A percentile compares a stretch with the other conserved stretches of the same genome.
Evolutionary conservation across 176 grass and related monocot species (phyloP).

Genomic region (Rhipidocladum racemiflorum): DNA sequence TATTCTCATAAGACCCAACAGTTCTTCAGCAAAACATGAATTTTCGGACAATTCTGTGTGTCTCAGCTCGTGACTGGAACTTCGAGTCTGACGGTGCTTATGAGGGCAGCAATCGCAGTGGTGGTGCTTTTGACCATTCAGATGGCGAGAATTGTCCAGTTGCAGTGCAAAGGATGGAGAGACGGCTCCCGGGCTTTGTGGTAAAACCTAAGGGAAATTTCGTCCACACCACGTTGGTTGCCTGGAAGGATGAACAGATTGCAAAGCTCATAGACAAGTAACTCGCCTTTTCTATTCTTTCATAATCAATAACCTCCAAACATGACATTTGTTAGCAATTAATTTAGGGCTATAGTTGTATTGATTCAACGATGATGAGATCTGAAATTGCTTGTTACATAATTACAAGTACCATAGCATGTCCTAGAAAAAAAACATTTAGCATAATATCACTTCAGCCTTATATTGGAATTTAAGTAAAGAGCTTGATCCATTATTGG

Average conservation of each 20-base stretch:
- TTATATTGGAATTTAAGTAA: conserved; percentile 16
- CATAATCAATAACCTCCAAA: background rate
- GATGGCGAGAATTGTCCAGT: conserved; percentile 28
- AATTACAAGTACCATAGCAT: conserved; percentile 5
- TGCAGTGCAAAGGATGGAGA: conserved; percentile 27
- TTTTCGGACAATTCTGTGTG: conserved; percentile 8
- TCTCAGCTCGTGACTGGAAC: conserved; percentile 45
- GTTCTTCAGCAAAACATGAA: conserved; percentile 20
- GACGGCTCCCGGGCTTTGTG: conserved; percentile 9
- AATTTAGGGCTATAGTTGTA: background rate
- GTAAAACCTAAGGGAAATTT: conserved; percentile 27
- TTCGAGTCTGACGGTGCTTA: conserved; percentile 39
- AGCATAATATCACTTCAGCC: conserved; percentile 2
- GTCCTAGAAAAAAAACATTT: background rate
- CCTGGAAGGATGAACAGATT: conserved; percentile 64
- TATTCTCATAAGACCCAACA: conserved; percentile 15
- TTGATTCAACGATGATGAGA: background rate
- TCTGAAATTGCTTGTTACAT: conserved; percentile 12
- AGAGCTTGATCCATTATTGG: background rate
- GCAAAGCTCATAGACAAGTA: conserved; percentile 73
- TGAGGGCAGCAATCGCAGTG: conserved; percentile 33
- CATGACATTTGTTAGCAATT: conserved; percentile 3
- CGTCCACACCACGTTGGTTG: conserved; percentile 55
- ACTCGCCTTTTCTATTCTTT: conserved; percentile 1
- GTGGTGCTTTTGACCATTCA: conserved; percentile 29